Evolutionary conservation across 2,329 filamentous ascomycete genomes (phyloP), one percentile per base, ranked within the genome.

Genomic region (Cercospora sp.): DNA sequence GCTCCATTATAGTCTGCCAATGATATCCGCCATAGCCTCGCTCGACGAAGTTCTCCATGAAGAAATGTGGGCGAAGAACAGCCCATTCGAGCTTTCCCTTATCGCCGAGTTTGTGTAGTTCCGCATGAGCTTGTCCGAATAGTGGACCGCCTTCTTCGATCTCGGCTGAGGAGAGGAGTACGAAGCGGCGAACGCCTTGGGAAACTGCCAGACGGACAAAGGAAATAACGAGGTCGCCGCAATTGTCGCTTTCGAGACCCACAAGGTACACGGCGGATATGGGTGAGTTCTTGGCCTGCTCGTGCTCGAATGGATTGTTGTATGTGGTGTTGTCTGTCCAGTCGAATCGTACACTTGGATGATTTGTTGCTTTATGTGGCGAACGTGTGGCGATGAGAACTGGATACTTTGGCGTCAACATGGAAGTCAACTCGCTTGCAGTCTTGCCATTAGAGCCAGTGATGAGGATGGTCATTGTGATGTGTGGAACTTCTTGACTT

Each of bases 1-100:
- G 78, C 7, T 80, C 74, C 32, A 74, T 78, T 69, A 85, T 81
- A 1, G 74, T 72, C 2, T 51, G 37, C 4, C 68, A 57, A 66
- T 77, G 76, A 40, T 76, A 71, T 40, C 77, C 70, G 16, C 49
- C 49, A 28, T 53, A 21, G 49, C 18, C 49, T 13, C 24, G 18
- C 63, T 81, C 76, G 1, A 77, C 75, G 66, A 85, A 81, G 72
- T 85, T 85, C 70, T 85, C 83, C 76, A 82, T 82, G 66, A 86
- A 85, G 82, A 83, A 86, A n/a, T 80, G 82, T 6, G 83, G 82
- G 5, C 57, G 28, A 9, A 60, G 18, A 9, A 83, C 79, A 4
- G 78, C 77, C 77, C 80, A 85, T 61, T 82, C 81, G 1, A 82
- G 72, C 37, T 63, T 65, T 2, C 65, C 58, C 43, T 53, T 16